Evolutionary conservation across 371 early-diverging fungal species (phyloP).

Genomic region (Apophysomyces variabilis): DNA sequence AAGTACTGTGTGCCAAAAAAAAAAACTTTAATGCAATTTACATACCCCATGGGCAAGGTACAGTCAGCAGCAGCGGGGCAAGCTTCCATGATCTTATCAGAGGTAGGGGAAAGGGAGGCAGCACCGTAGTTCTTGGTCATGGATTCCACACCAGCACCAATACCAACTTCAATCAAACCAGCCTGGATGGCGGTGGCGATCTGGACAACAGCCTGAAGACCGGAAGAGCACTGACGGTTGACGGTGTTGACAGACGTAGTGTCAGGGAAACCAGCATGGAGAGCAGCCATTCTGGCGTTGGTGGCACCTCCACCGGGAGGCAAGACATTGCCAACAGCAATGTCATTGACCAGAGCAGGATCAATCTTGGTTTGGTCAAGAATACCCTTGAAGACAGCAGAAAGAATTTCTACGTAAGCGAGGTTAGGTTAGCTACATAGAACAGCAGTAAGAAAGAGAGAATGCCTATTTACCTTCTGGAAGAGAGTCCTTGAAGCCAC

Average conservation of each 20-base stretch:
- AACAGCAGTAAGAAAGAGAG: neutral
- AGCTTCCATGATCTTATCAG: constrained; percentile 73
- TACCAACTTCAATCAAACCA: constrained; percentile 94
- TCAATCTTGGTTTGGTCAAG: constrained; percentile 85
- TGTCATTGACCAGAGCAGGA: constrained; percentile 90
- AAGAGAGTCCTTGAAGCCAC: constrained; percentile 92
- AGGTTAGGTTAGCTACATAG: neutral
- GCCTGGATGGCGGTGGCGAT: constrained; percentile 91
- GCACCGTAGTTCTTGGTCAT: constrained; percentile 95
- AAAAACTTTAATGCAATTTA: neutral
- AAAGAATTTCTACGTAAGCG: constrained; percentile 77
- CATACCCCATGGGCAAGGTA: constrained; percentile 84
- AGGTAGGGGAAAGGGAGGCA: constrained; percentile 72
- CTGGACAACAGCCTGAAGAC: constrained; percentile 93
- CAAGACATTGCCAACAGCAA: constrained; percentile 94
- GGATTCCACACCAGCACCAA: constrained; percentile 98
- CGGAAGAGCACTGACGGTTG: constrained; percentile 98
- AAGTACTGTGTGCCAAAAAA: neutral
- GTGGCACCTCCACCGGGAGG: constrained; percentile 95
- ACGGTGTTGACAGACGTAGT: constrained; percentile 83
- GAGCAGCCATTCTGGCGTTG: constrained; percentile 93
- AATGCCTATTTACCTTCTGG: constrained; percentile 53
- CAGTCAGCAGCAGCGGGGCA: constrained; percentile 82
- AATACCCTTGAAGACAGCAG: constrained; percentile 83
- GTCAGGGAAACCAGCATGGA: constrained; percentile 94